These are phyloP conservation scores for Tricladium varicosporioides DNA, from an alignment of 2,329 filamentous ascomycete species.

Conservation along the genomic window DNA sequence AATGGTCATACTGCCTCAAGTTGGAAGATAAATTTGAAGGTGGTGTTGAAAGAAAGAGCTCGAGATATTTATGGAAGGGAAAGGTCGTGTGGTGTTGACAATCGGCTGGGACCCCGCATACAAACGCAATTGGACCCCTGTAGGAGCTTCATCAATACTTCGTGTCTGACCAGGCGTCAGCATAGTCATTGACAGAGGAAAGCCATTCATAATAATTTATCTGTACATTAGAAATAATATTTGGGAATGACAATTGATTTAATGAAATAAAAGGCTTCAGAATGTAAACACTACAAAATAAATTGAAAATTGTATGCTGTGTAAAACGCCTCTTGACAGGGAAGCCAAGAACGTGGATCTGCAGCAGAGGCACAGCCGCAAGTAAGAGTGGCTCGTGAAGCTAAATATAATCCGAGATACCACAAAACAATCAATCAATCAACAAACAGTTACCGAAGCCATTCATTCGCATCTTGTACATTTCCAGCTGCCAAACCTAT, in stretches of 20 bases:
- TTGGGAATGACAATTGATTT: no score
- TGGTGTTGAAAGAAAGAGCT: background rate
- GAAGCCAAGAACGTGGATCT: background rate
- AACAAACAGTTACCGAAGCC: no score
- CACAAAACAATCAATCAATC: no score
- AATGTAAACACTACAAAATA: no score
- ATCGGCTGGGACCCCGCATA: background rate
- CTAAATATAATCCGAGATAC: background rate
- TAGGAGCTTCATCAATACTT: background rate
- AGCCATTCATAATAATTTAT: background rate
- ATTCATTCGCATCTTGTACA: no score
- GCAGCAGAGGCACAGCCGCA: background rate
- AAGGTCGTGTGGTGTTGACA: background rate
- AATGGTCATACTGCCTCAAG: slow-evolving; percentile 58
- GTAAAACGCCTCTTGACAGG: background rate
- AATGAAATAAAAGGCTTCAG: no score
- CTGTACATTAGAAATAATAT: no score
- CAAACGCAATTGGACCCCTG: background rate
- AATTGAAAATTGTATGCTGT: background rate
- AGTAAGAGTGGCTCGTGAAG: background rate
- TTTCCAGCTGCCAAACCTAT: no score
- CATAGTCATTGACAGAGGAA: background rate
- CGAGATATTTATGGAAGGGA: background rate
- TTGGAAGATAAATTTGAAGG: no score
- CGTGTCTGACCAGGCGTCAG: background rate